A percentile compares a stretch with the other conserved stretches of the same genome.
phyloP scores from a whole-genome alignment of 768 basidiomycete genomes.

The Pleurotus djamor region DNA sequence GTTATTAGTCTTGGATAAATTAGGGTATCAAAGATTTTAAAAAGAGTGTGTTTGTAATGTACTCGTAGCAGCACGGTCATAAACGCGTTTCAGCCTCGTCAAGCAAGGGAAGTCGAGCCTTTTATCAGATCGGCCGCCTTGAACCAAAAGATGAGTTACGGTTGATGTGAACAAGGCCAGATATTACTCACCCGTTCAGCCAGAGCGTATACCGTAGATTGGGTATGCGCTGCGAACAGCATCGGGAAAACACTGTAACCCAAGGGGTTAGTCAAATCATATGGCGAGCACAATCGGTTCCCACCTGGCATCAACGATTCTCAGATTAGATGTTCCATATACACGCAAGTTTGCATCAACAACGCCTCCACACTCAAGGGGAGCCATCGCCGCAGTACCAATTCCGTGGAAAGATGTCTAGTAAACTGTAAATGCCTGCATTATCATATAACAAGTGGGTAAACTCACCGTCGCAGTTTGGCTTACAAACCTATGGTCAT shows the following conservation, averaged over 20 bases:
- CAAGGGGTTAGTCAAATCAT: background rate
- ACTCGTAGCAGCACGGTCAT: too few species aligned
- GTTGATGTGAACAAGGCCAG: background rate
- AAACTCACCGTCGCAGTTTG: background rate
- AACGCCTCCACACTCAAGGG: conserved; percentile 21
- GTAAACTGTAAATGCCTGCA: background rate
- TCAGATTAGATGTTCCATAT: conserved; percentile 39
- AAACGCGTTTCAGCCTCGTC: too few species aligned
- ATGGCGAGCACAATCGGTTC: background rate
- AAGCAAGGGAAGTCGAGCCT: too few species aligned
- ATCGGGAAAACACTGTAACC: conserved; percentile 12
- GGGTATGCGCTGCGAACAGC: conserved; percentile 8
- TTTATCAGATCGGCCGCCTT: background rate
- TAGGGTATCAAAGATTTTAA: too few species aligned
- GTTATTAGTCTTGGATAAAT: too few species aligned
- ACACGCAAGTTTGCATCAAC: conserved; percentile 39
- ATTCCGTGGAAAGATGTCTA: background rate
- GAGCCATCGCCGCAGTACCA: conserved; percentile 1
- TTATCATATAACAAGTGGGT: background rate
- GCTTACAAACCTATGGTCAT: background rate
- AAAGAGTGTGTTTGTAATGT: too few species aligned
- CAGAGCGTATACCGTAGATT: conserved; percentile 16
- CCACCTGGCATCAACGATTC: conserved; percentile 25
- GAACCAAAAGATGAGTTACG: background rate
- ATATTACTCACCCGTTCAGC: conserved; percentile 10